Evolutionary conservation across 305 asterid species (phyloP), one percentile per base, ranked within the genome.

Genomic region (Plantago coronopus): DNA sequence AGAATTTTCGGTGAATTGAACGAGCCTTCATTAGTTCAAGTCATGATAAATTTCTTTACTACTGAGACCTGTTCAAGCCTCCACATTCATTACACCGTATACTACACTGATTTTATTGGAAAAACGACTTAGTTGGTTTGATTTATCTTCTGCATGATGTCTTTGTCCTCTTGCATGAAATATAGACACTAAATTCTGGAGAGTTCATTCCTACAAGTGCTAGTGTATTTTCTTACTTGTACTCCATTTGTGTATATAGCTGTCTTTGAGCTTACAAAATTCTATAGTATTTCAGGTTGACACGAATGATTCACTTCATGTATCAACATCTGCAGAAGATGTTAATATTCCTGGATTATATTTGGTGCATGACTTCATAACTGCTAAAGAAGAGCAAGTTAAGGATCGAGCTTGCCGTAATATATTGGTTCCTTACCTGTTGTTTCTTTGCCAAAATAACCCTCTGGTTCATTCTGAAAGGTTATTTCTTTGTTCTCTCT

Each of bases 341-440:
- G 59, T 93, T 61, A 76, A 81, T 65, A 86, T 93, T 82, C 96
- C 96, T 9, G 98, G 98, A 51, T 80, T 93, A 65, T 72, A 73
- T 69, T 78, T 93, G 44, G 44, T 89, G 69, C 89, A 73, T 12
- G 94, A 89, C 71, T 85, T 86, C 67, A 74, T 93, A 54, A 72
- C 84, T 68, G 78, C 68, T 21, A 46, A 73, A 59, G 98, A 93
- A 78, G 97, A 93, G 83, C 83, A 89, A 84, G 98, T 91, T 54
- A 77, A 82, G 79, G 72, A 75, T 74, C 72, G 50, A 54, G 46
- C 34, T 69, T 62, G 56, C 62, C 58, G 72, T 64, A 42, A 54
- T 69, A 53, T 64, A 54, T 69, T 54, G 54, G 56, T 57, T 37
- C 58, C 59, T 69, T 3, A 59, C 65, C 54, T 6, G 37, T 58